Conservation (phyloP, 176 grass and related monocot genomes). For the Oryza brachyantha region DNA sequence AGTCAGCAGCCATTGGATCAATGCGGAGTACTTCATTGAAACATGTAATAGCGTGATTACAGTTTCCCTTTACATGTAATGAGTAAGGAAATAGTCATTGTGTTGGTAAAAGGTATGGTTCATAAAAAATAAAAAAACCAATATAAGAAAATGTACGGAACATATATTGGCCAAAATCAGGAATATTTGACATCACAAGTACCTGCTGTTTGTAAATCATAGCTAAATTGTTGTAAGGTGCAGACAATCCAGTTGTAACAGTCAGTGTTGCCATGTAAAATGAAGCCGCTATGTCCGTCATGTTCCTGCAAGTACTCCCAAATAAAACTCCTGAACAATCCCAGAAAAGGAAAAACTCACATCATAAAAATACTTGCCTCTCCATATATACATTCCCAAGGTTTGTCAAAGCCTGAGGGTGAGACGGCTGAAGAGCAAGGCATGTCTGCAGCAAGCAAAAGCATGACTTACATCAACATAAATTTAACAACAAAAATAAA, state of each 20-base stretch:
- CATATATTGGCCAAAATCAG: background rate
- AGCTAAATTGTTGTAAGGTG: slow-evolving; percentile 70
- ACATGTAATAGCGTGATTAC: slow-evolving; percentile 52
- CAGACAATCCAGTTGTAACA: slow-evolving; percentile 60
- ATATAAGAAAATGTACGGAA: background rate
- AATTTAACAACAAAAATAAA: background rate
- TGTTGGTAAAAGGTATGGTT: background rate
- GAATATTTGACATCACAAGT: background rate
- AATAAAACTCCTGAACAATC: background rate
- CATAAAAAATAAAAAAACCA: background rate
- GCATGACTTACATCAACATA: background rate
- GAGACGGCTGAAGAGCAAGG: slow-evolving; percentile 58
- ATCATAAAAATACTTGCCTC: slow-evolving; percentile 30
- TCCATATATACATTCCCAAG: slow-evolving; percentile 73
- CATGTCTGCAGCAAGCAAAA: slow-evolving; percentile 41
- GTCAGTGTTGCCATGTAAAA: slow-evolving; percentile 57
- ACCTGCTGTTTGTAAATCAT: slow-evolving; percentile 74
- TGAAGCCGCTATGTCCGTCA: slow-evolving; percentile 48
- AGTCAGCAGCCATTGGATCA: slow-evolving; percentile 55
- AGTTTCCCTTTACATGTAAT: slow-evolving; percentile 46
- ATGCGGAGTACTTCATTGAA: slow-evolving; percentile 64
- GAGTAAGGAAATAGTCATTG: background rate
- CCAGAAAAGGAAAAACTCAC: background rate
- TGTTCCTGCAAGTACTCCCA: slow-evolving; percentile 42
- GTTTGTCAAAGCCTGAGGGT: slow-evolving; percentile 69